Base-by-base conservation (phyloP, 441 rosid species). In the Gossypium armourianum region DNA sequence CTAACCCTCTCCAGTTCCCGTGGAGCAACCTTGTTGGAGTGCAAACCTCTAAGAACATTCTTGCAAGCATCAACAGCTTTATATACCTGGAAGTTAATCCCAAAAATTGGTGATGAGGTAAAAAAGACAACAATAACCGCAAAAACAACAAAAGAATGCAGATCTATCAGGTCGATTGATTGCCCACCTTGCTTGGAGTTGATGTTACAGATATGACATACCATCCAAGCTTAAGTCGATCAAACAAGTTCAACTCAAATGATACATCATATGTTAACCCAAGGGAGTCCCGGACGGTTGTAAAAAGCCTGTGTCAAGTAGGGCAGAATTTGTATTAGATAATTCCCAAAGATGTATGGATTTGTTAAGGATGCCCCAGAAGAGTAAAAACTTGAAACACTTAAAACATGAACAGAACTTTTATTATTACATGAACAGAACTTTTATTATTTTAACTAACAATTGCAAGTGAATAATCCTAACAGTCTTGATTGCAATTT, bases 201-300 rank as follows among this genome's bases (percentile, higher is more conserved):
- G 99, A 95, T 69, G 99, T 95, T 58, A 95, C 99, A 66, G 98
- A 92, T 79, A 95, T 79, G 78, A 95, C 99, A 85, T 92, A 95
- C 99, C 99, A 95, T 59, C 99, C 99, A 69, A 95, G 98, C 69
- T 88, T 86, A 71, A 95, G 90, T 82, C 93, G 88, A 78, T 95
- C 99, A 77, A 92, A 92, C 67, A 95, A 86, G 86, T 90, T 92
- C 67, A 95, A 85, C 86, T 95, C 99, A 75, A 95, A 95, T 59
- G 99, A 95, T 21, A 95, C 98, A 76, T 95, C 99, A 68, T 95
- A 95, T 68, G 98, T 95, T 83, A 95, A 85, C 76, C 99, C 99
- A 79, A 92, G 98, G 74, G 99, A 92, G 76, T 95, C 98, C 73
- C 98, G 76, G 36, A 95, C 99, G 15, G 99, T 87, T 56, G 99